A percentile compares a stretch with the other conserved stretches of the same genome.
These are phyloP conservation scores for Lipomyces kockii DNA, from an alignment of 805 yeast species.

Conservation along the genomic window DNA sequence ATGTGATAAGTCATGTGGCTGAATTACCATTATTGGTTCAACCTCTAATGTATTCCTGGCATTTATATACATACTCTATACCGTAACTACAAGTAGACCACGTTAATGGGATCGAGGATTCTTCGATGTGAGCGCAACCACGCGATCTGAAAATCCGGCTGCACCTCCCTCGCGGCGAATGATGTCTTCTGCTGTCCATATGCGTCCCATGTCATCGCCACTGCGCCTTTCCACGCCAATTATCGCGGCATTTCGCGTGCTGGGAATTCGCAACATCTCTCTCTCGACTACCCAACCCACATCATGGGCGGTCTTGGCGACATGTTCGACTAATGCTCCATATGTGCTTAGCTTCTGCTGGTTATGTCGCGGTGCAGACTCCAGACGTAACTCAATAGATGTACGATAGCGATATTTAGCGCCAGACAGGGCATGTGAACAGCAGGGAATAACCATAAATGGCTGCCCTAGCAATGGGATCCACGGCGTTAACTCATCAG, in stretches of 20 bases:
- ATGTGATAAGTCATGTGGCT: neutral
- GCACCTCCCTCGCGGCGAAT: slow-evolving; percentile 84
- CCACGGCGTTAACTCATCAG: slow-evolving; percentile 96
- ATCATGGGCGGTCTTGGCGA: slow-evolving; percentile 63
- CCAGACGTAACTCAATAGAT: neutral
- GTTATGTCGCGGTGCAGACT: slow-evolving; percentile 8
- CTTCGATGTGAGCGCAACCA: slow-evolving; percentile 70
- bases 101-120: slow-evolving; percentile 71
- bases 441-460: slow-evolving; percentile 91
- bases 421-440: slow-evolving; percentile 87
- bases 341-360: slow-evolving; percentile 55
- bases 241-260: slow-evolving; percentile 90
- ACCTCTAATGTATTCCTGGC: neutral
- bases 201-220: slow-evolving; percentile 22
- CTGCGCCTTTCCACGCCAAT: slow-evolving; percentile 62
- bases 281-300: slow-evolving; percentile 86
- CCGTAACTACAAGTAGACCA: neutral
- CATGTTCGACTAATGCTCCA: slow-evolving; percentile 85
- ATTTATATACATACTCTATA: neutral
- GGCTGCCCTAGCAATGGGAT: slow-evolving; percentile 81
- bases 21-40: neutral
- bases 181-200: slow-evolving; percentile 57
- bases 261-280: slow-evolving; percentile 90
- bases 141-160: slow-evolving; percentile 84
- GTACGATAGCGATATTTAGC: slow-evolving; percentile 65